phyloP scores from a whole-genome alignment of 345 rosid genomes.

The Citrus australasica region DNA sequence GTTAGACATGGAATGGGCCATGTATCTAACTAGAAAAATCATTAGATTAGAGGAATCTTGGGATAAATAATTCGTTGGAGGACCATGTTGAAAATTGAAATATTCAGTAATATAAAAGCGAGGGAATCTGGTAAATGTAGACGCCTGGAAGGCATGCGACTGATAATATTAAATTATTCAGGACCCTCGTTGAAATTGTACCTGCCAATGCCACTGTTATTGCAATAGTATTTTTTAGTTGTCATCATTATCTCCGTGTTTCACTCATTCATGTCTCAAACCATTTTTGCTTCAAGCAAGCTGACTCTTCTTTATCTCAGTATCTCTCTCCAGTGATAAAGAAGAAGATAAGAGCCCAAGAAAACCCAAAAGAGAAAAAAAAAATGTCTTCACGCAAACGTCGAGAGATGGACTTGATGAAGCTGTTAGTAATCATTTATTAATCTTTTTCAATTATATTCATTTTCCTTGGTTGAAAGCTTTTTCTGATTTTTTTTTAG shows the following conservation, averaged over 20 bases:
- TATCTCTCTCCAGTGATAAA: neutral
- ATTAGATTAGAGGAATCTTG: neutral
- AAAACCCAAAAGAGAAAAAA: neutral
- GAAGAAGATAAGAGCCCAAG: slow-evolving; percentile 12
- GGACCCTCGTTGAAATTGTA: slow-evolving; percentile 1
- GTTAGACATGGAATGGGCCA: neutral
- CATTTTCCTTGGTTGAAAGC: neutral
- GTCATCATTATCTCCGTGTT: neutral
- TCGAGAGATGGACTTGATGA: slow-evolving; percentile 78
- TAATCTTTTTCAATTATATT: neutral
- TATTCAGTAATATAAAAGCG: neutral
- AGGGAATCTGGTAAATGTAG: neutral
- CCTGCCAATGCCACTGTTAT: neutral
- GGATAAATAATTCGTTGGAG: neutral
- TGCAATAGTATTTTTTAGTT: neutral
- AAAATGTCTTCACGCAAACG: slow-evolving; percentile 77
- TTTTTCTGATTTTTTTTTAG: neutral
- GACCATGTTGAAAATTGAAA: neutral
- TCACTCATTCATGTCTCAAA: slow-evolving; percentile 1
- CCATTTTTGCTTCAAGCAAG: neutral
- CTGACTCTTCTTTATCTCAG: neutral
- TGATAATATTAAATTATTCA: slow-evolving; percentile 1
- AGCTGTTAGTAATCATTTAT: slow-evolving; percentile 35
- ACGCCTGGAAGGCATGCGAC: neutral
- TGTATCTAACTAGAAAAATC: neutral